phyloP scores from a whole-genome alignment of 1,284 basidiomycete species.

The Naganishia sp. region DNA sequence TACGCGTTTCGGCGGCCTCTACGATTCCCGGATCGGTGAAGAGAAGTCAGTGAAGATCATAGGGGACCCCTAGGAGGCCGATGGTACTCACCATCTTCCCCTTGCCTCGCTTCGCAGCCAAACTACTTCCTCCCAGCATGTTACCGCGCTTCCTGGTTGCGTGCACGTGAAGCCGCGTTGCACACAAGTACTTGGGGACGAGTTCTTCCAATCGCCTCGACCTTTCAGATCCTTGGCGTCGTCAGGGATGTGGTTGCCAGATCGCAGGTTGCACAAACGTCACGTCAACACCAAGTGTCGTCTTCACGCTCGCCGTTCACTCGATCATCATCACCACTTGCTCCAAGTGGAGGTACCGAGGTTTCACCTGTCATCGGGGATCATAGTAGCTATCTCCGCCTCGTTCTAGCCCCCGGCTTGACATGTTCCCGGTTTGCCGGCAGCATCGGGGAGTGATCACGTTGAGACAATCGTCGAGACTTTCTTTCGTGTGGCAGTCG shows the following conservation, averaged over 20 bases:
- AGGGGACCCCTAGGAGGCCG: too few species aligned
- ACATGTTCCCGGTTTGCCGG: too few species aligned
- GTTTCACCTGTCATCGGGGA: background rate
- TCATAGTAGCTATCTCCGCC: background rate
- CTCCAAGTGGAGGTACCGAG: background rate
- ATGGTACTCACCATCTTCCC: conserved; percentile 22
- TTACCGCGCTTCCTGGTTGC: background rate
- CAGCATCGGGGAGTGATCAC: background rate
- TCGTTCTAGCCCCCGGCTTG: too few species aligned
- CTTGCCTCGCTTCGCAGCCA: conserved; percentile 27
- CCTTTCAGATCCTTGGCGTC: too few species aligned
- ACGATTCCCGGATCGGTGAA: background rate
- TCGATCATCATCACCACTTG: background rate
- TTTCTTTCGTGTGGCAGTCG: background rate
- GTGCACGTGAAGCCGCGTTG: too few species aligned
- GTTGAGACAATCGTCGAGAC: background rate
- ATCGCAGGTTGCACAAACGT: background rate
- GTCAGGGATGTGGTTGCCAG: too few species aligned
- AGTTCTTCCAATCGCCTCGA: too few species aligned
- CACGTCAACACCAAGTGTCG: conserved; percentile 9
- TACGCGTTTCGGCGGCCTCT: conserved; percentile 24
- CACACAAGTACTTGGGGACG: too few species aligned
- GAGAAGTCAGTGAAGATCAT: background rate
- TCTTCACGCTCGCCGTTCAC: background rate
- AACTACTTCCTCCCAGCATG: conserved; percentile 26